Evolutionary conservation across 164 flowering plant genomes (phyloP).

Genomic region (Paratinospora sagittata): DNA sequence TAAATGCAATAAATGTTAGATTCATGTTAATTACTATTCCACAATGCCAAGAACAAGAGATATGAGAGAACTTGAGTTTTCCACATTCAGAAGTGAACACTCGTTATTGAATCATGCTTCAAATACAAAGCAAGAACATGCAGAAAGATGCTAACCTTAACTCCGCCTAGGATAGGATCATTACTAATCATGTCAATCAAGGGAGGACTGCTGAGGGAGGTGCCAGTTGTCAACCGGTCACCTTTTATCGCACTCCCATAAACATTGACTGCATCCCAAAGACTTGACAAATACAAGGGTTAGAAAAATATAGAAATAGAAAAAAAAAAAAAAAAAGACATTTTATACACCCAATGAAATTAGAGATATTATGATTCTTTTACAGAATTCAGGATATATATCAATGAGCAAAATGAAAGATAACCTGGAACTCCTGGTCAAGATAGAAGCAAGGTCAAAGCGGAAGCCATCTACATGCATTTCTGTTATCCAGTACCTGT

Average conservation of each 20-base stretch:
- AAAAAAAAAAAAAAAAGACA: conserved; percentile 6
- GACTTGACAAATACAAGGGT: conserved; percentile 27
- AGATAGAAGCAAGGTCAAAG: conserved; percentile 95
- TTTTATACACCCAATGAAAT: background rate
- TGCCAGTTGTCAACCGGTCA: conserved; percentile 69
- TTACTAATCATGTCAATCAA: conserved; percentile 87
- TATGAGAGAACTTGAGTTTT: background rate
- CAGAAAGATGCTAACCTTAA: conserved; percentile 49
- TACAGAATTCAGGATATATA: conserved; percentile 1
- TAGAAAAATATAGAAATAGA: conserved; percentile 5
- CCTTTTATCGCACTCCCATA: conserved; percentile 60
- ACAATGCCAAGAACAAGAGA: background rate
- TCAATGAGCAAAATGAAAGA: conserved; percentile 7
- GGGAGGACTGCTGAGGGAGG: conserved; percentile 81
- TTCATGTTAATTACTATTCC: background rate
- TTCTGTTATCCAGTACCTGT: conserved; percentile 95
- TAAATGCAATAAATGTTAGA: background rate
- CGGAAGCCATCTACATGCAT: conserved; percentile 98
- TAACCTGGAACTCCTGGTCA: conserved; percentile 93
- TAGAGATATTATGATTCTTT: background rate
- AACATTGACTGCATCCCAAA: conserved; percentile 86
- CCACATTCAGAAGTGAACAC: background rate
- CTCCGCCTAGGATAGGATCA: conserved; percentile 84
- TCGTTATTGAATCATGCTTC: background rate
- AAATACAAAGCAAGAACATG: conserved; percentile 3